Conservation (phyloP, 805 yeast genomes). For the Nakazawaea ernobii region DNA sequence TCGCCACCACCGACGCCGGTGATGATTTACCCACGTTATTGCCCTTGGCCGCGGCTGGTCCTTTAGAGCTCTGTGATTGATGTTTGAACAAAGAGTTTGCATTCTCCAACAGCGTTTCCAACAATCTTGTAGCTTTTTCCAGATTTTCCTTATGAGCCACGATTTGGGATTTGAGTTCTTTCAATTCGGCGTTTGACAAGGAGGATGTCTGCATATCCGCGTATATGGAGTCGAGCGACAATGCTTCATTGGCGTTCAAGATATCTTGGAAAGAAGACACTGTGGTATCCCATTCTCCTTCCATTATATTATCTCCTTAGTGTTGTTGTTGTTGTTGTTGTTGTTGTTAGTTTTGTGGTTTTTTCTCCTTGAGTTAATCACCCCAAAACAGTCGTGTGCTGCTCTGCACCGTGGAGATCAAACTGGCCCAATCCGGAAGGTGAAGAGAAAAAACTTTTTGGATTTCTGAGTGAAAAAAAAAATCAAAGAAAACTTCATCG, state of each 20-base stretch:
- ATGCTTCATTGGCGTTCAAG: constrained; percentile 53
- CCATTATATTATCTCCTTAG: constrained; percentile 25
- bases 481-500: neutral
- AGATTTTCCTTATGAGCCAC: constrained; percentile 52
- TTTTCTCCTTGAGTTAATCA: neutral
- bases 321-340: neutral
- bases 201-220: constrained; percentile 24
- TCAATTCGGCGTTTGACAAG: constrained; percentile 33
- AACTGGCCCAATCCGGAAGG: no score
- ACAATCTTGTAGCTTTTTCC: constrained; percentile 40
- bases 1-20: neutral
- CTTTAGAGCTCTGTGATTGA: constrained; percentile 12
- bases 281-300: constrained; percentile 65
- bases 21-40: neutral
- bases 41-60: constrained; percentile 1
- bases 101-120: constrained; percentile 38
- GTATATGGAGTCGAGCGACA: constrained; percentile 40
- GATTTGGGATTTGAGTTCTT: constrained; percentile 33
- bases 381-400: no score
- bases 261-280: constrained; percentile 64
- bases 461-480: neutral
- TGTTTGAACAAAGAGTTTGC: constrained; percentile 38
- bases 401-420: no score
- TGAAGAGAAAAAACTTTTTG: no score
- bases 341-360: neutral